Evolutionary conservation across 345 rosid genomes (phyloP).

Genomic region (Gossypium australe): DNA sequence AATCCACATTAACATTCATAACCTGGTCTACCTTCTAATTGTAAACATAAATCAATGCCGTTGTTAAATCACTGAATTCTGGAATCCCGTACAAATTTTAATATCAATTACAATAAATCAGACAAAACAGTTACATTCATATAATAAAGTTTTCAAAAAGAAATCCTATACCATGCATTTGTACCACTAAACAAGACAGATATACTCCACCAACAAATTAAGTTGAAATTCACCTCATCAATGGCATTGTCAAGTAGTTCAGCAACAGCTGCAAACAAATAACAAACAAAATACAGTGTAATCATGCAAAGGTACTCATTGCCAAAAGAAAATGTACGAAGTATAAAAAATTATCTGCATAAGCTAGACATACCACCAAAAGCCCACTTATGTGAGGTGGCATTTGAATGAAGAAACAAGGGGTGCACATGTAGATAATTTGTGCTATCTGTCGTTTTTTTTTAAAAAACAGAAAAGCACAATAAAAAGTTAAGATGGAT

Average conservation of each 20-base stretch:
- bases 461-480: neutral
- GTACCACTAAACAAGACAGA: neutral
- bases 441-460: conserved; percentile 44
- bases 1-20: neutral
- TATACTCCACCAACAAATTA: conserved; percentile 1
- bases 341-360: neutral
- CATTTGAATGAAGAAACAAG: conserved; percentile 97
- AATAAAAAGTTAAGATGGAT: conserved; percentile 13
- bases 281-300: conserved; percentile 12
- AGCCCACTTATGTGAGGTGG: conserved; percentile 98
- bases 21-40: neutral
- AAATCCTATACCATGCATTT: neutral
- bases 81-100: neutral
- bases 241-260: conserved; percentile 93
- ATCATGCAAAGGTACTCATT: conserved; percentile 3
- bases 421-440: conserved; percentile 90
- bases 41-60: neutral
- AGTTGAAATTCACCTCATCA: conserved; percentile 69
- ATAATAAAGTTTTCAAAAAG: neutral
- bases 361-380: conserved; percentile 72
- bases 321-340: conserved; percentile 1
- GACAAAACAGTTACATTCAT: neutral
- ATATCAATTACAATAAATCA: neutral
- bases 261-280: conserved; percentile 66
- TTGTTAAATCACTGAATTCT: neutral